phyloP scores from a whole-genome alignment of 106 monocot species.

The Ottelia alismoides region DNA sequence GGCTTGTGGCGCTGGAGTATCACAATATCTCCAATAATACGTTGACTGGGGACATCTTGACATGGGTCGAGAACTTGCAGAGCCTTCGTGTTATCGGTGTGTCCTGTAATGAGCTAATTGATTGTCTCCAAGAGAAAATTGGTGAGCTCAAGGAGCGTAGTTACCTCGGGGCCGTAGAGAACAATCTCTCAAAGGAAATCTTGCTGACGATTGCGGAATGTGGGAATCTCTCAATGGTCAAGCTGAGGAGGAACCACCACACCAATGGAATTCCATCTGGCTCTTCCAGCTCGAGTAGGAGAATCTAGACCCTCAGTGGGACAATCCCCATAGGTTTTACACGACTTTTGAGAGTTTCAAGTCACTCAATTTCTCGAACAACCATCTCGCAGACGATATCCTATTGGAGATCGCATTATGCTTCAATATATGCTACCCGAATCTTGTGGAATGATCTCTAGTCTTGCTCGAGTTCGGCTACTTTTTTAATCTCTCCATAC shows the following conservation, averaged over 20 bases:
- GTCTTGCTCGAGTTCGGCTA: constrained; percentile 35
- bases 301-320: constrained; percentile 52
- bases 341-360: constrained; percentile 22
- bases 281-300: constrained; percentile 42
- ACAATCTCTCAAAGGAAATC: too few species aligned
- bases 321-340: constrained; percentile 31
- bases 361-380: constrained; percentile 40
- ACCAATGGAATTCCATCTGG: constrained; percentile 42
- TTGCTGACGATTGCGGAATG: too few species aligned
- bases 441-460: too few species aligned
- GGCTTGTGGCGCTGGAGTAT: too few species aligned
- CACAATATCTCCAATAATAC: too few species aligned
- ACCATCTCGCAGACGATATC: constrained; percentile 33
- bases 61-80: too few species aligned
- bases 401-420: constrained; percentile 38
- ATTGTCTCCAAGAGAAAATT: too few species aligned
- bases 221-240: constrained; percentile 29
- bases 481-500: constrained; percentile 29
- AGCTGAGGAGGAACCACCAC: constrained; percentile 28
- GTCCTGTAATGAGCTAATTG: too few species aligned
- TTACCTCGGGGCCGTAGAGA: too few species aligned
- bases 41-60: too few species aligned
- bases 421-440: constrained; percentile 37
- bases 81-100: too few species aligned
- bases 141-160: too few species aligned